Evolutionary conservation across 768 basidiomycete species (phyloP).

Genomic region (Xerocomus spinulosus): DNA sequence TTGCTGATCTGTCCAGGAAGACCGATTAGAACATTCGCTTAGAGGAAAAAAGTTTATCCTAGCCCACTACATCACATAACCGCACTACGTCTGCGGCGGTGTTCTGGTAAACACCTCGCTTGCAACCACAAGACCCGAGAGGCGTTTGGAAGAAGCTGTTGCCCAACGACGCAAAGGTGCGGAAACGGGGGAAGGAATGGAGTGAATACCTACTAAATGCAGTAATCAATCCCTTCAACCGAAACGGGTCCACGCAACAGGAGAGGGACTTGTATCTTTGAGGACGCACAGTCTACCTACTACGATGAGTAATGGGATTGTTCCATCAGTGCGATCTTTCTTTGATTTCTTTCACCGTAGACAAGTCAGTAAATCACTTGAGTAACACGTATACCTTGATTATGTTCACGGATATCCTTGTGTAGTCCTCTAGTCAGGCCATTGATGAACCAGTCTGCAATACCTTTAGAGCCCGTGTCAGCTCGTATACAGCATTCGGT

Average conservation of each 20-base stretch:
- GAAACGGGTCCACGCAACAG: conserved; percentile 6
- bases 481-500: too few relatives aligned
- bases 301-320: conserved; percentile 13
- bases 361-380: too few relatives aligned
- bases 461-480: too few relatives aligned
- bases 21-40: too few relatives aligned
- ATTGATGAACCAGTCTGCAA: too few relatives aligned
- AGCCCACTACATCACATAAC: too few relatives aligned
- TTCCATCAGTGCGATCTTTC: conserved; percentile 1
- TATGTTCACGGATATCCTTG: too few relatives aligned
- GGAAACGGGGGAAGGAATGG: conserved; percentile 18
- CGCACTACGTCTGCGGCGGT: too few relatives aligned
- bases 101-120: conserved; percentile 8
- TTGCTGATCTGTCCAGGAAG: too few relatives aligned
- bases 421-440: too few relatives aligned
- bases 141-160: conserved; percentile 12
- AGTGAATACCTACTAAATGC: neutral
- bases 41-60: too few relatives aligned
- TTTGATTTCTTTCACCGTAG: neutral
- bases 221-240: neutral
- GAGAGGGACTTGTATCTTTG: conserved; percentile 11
- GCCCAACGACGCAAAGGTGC: conserved; percentile 20
- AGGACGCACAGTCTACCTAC: conserved; percentile 10
- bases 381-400: too few relatives aligned
- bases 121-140: conserved; percentile 5